Evolutionary conservation across 148 eudicot genomes (phyloP).

Genomic region (Nepenthes gracilis): DNA sequence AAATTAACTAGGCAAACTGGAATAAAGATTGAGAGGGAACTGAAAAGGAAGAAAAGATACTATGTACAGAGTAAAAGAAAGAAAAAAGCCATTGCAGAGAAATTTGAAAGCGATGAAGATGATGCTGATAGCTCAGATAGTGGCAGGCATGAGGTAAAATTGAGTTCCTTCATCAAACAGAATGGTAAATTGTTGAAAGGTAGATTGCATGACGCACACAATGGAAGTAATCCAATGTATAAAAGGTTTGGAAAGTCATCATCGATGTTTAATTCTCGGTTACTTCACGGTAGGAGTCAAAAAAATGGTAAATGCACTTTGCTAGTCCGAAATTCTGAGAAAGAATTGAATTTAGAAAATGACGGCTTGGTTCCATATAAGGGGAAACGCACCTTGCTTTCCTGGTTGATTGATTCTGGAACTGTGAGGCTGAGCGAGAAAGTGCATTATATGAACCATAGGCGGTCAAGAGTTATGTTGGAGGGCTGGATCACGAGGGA

Average conservation of each 20-base stretch:
- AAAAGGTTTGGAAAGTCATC: constrained; percentile 14
- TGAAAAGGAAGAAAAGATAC: constrained; percentile 64
- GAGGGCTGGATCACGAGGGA: constrained; percentile 95
- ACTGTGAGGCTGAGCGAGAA: constrained; percentile 59
- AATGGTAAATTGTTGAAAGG: constrained; percentile 34
- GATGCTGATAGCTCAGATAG: constrained; percentile 34
- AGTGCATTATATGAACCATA: constrained; percentile 88
- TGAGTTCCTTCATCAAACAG: constrained; percentile 35
- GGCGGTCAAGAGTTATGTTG: constrained; percentile 49
- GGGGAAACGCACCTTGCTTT: constrained; percentile 78
- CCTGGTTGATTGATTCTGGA: constrained; percentile 93
- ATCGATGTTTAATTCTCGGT: constrained; percentile 1
- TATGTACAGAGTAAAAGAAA: constrained; percentile 23
- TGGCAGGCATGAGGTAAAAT: constrained; percentile 40
- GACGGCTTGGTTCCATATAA: constrained; percentile 70
- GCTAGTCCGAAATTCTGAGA: constrained; percentile 64
- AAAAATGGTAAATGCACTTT: constrained; percentile 78
- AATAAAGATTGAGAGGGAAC: constrained; percentile 73
- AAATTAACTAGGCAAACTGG: constrained; percentile 79
- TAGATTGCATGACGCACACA: constrained; percentile 21
- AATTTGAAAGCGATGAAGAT: constrained; percentile 27
- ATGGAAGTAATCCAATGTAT: constrained; percentile 29
- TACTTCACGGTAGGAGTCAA: constrained; percentile 51
- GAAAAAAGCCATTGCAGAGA: constrained; percentile 20
- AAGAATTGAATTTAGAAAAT: constrained; percentile 39